These are phyloP conservation scores for Alternaria solani DNA, from an alignment of 2,329 filamentous ascomycete species.

Conservation along the genomic window DNA sequence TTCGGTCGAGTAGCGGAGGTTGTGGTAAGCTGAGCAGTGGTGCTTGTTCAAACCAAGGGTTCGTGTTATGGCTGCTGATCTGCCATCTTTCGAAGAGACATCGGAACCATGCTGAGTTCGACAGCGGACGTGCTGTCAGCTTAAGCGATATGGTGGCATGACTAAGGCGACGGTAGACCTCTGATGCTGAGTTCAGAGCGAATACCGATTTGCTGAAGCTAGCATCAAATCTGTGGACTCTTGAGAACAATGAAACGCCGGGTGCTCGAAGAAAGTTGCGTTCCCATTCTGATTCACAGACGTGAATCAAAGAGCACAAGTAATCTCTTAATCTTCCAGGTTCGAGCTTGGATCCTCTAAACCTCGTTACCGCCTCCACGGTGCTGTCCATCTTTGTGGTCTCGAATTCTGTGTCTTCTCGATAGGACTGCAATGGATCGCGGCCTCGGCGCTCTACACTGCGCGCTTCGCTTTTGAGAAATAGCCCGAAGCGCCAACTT, in stretches of 20 bases:
- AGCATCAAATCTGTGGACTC: neutral
- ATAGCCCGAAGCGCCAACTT: neutral
- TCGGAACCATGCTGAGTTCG: neutral
- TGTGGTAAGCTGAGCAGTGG: neutral
- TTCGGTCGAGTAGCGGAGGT: neutral
- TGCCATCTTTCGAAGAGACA: neutral
- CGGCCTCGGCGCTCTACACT: neutral
- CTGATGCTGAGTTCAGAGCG: neutral
- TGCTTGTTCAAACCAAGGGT: neutral
- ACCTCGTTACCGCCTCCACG: neutral
- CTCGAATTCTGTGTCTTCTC: neutral
- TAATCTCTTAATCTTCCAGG: neutral
- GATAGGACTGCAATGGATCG: constrained; percentile 1
- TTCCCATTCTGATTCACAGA: neutral
- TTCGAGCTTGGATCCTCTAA: neutral
- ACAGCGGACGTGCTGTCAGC: neutral
- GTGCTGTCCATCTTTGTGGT: neutral
- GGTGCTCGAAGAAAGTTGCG: neutral
- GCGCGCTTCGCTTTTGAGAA: neutral
- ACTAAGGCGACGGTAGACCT: neutral
- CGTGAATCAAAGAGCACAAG: neutral
- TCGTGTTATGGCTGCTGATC: neutral
- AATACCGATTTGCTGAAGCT: neutral
- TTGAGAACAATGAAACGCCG: neutral
- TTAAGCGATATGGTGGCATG: neutral